These are phyloP conservation scores for Lipomyces starkeyi DNA, from an alignment of 805 yeast genomes.

Conservation along the genomic window DNA sequence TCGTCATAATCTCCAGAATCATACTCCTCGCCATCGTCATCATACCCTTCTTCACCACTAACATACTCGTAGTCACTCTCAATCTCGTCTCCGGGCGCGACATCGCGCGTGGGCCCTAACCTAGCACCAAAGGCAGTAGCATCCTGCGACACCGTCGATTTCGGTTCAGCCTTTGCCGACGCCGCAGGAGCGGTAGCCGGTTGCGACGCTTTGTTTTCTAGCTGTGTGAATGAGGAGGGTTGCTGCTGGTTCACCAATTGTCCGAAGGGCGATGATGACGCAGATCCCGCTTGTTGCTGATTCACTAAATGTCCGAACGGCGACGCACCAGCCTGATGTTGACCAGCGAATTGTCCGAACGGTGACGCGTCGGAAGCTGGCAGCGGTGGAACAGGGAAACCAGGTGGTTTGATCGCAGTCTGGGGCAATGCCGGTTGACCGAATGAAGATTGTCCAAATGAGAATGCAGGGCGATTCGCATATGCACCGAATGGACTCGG, in stretches of 20 bases:
- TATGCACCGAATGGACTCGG: not conserved
- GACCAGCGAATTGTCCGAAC: conserved; percentile 25
- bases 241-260: not conserved
- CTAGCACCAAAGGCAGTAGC: conserved; percentile 21
- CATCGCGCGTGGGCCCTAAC: conserved; percentile 6
- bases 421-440: conserved; percentile 5
- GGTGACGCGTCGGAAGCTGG: conserved; percentile 16
- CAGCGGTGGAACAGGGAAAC: not conserved
- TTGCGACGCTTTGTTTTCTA: not conserved
- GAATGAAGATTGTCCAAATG: conserved; percentile 21
- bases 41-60: conserved; percentile 21
- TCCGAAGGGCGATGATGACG: conserved; percentile 12
- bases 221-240: not conserved
- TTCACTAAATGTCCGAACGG: conserved; percentile 25
- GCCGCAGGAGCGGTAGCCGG: not conserved
- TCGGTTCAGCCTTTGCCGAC: too few species aligned
- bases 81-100: conserved; percentile 12
- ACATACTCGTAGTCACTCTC: conserved; percentile 15
- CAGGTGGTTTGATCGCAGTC: not conserved
- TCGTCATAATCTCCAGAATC: conserved; percentile 6
- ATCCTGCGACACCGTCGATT: conserved; percentile 9
- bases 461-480: not conserved
- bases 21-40: conserved; percentile 14
- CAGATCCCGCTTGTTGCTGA: not conserved
- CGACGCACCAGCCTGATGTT: conserved; percentile 16